Evolutionary conservation across 495 filamentous ascomycete genomes (phyloP), one percentile per base, ranked within the genome.

Genomic region (Pseudoneurospora amorphoporcata): DNA sequence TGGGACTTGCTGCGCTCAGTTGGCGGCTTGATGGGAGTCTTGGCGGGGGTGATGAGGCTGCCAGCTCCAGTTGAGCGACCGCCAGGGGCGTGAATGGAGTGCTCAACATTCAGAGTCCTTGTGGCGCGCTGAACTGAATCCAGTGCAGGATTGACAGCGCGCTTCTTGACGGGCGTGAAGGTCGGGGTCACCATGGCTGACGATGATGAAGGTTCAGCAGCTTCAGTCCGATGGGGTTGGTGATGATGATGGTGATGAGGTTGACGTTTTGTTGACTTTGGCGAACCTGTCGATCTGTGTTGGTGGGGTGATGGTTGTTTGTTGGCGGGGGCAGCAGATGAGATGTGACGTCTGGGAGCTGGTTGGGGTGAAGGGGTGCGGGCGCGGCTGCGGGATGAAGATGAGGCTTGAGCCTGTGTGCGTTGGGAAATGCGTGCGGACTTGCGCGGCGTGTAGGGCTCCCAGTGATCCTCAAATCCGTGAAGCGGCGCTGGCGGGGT

Each of bases 21-120:
- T 8, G 88, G 88, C 73, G 90, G 89, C 82, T 92, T 92, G 70
- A 88, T 87, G 1, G 95, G 95, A 3, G 95, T 97, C 81, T 97
- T 99, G 68, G 88, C 89, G 12, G 95, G 95, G 12, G 95, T 98
- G 4, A 94, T 94, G 68, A 98, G 86, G 84, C 92, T 92, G 19
- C 83, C 83, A 10, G 82, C 72, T 41, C 69, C 65, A 47, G 75
- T 47, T 4, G 70, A 65, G 4, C 69, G 72, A 61, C 71, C 68
- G 39, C 17, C 23, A n/a, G 37, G 68, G 10, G 71, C 9, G 19
- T 73, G 29, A 65, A 65, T 2, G 6, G 53, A 65, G 29, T 29
- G 23, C 45, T 82, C 77, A 9, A 75, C 76, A 41, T 77, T 81
- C 43, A 85, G 73, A 17, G 77, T 73, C 45, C 79, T 80, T 68